phyloP scores from a whole-genome alignment of 1,139 yeast species.

The Candida sp. region DNA sequence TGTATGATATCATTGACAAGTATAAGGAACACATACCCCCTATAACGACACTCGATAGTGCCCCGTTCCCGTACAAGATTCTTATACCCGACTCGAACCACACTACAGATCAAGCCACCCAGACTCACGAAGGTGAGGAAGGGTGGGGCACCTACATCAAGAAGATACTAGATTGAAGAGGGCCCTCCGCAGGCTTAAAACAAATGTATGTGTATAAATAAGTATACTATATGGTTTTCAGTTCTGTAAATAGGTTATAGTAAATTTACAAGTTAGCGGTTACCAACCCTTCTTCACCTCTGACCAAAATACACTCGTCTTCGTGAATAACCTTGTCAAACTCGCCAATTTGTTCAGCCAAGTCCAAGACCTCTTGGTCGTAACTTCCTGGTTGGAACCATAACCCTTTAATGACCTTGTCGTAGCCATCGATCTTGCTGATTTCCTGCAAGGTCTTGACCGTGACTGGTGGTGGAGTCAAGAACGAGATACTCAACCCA shows the following conservation, averaged over 20 bases:
- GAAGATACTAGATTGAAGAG: conserved; percentile 40
- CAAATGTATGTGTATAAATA: conserved; percentile 3
- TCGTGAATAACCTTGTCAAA: conserved; percentile 53
- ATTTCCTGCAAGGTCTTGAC: conserved; percentile 49
- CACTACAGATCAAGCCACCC: conserved; percentile 1
- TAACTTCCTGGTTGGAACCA: conserved; percentile 91
- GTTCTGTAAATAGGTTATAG: conserved; percentile 1
- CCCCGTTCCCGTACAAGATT: conserved; percentile 68
- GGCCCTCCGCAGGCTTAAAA: not conserved
- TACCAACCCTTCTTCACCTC: conserved; percentile 62
- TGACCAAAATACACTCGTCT: conserved; percentile 72
- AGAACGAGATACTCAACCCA: conserved; percentile 61
- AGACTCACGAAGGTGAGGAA: conserved; percentile 24
- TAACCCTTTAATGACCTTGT: conserved; percentile 51
- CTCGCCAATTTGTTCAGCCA: conserved; percentile 41
- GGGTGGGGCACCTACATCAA: conserved; percentile 56
- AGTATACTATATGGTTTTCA: conserved; percentile 1
- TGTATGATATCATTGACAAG: conserved; percentile 54
- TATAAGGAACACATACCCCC: conserved; percentile 77
- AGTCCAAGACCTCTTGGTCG: conserved; percentile 54
- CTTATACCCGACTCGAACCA: conserved; percentile 18
- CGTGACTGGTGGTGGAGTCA: conserved; percentile 75
- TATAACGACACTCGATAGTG: conserved; percentile 64
- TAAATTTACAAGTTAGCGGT: conserved; percentile 28
- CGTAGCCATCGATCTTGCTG: conserved; percentile 30